Evolutionary conservation across 768 basidiomycete species (phyloP), one percentile per base, ranked within the genome.

Genomic region (Lentinus brumalis): DNA sequence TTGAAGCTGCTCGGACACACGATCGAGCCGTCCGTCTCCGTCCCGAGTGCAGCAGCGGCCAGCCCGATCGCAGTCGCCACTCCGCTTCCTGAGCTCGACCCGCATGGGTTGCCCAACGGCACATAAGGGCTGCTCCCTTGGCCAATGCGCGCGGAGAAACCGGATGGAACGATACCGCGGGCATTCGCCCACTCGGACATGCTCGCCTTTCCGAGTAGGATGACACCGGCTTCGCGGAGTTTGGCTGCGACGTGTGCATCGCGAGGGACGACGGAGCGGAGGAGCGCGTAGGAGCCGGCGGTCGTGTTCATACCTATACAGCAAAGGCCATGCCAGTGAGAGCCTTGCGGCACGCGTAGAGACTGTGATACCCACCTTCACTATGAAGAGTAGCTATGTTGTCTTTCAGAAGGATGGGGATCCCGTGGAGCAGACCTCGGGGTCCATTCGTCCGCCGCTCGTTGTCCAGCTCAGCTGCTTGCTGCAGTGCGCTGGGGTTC

Each of bases 31-130:
- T 77, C 71, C 3, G 76, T 81, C 59, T 81, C 80, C 0, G 77
- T 76, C 4, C 81, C 80, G 31, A 82, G 70, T 26, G 76, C 65
- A 1, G 66, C 78, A 1, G 78, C 70, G 5, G 73, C 74, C 21
- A 82, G 75, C 16, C 81, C 79, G 21, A 81, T 59, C 12, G 80
- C 70, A 5, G 72, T 60, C 11, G 75, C 70, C 29, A 77, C 75
- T 3, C 78, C 86, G n/a, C 83, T 84, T 1, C 86, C 86, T 6
- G 76, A 75, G 53, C 77, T 78, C 29, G 76, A 76, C 35, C 77
- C 78, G 21, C 70, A 74, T 1, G 80, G 76, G 56, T 78, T 64
- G 11, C 73, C 78, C n/a, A 71, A 67, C 18, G 78, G 79, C 44
- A 75, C 76, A 65, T 80, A 83, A 3, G 80, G 74, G 47, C 68